A percentile compares a stretch with the other conserved stretches of the same genome.
Conservation (phyloP, 345 rosid species). For the Cardamine chenopodiifolia region DNA sequence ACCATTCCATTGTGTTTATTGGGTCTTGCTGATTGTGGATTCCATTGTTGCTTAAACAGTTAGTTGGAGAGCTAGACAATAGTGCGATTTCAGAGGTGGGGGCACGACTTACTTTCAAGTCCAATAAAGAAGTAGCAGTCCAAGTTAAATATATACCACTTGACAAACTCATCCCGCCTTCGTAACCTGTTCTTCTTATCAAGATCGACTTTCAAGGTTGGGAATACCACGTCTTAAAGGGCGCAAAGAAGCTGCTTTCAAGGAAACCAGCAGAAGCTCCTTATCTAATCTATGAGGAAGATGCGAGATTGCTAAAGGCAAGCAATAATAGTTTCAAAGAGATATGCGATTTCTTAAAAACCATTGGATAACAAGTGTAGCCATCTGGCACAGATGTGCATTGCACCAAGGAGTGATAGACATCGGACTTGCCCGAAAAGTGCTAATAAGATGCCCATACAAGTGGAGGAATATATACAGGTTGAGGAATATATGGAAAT, state of each 20-base stretch:
- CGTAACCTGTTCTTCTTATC: constrained; percentile 63
- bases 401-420: constrained; percentile 35
- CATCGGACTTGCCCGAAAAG: neutral
- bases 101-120: constrained; percentile 90
- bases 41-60: constrained; percentile 45
- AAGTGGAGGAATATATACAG: constrained; percentile 14
- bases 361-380: constrained; percentile 68
- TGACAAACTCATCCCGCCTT: constrained; percentile 67
- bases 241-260: constrained; percentile 73
- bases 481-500: constrained; percentile 10
- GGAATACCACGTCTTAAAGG: constrained; percentile 91
- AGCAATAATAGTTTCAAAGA: constrained; percentile 86
- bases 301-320: constrained; percentile 80
- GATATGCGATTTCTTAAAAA: constrained; percentile 67
- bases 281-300: constrained; percentile 89
- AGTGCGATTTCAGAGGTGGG: constrained; percentile 91
- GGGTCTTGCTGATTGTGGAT: constrained; percentile 9
- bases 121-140: constrained; percentile 87
- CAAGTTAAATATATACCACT: constrained; percentile 86
- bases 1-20: neutral
- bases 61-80: constrained; percentile 97
- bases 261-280: constrained; percentile 81
- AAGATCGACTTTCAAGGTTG: constrained; percentile 98
- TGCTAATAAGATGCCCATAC: constrained; percentile 12
- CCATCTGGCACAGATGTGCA: constrained; percentile 79